Evolutionary conservation across 1,284 basidiomycete species (phyloP), one percentile per base, ranked within the genome.

Genomic region (Sporisorium exsertum): DNA sequence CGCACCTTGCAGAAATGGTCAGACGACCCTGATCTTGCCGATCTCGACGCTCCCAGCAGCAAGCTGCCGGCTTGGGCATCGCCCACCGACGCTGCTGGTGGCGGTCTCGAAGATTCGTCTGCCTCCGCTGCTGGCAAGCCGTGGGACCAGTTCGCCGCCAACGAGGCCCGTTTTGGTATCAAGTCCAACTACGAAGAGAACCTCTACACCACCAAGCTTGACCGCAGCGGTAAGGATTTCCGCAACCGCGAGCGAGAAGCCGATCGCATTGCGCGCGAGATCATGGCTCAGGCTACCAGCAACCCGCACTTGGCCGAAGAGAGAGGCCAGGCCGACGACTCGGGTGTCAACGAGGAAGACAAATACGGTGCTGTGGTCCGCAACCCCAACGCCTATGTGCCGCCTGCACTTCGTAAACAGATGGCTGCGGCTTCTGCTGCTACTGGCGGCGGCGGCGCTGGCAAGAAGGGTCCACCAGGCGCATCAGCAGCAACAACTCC

Each of bases 71-170:
- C 67, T 42, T 75, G 72, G 72, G 67, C 72, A 20, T 52, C 58
- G 2, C 46, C 64, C 15, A 50, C 24, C 59, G 62, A 67, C 50
- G 27, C 47, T 43, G 27, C 51, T 32, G 26, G 53, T 16, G 51
- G 50, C 32, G 63, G 67, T 20, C 62, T 73, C 42, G 52, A 65
- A 26, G 52, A 47, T 46, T 26, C 50, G 24, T 53, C 54, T 40
- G 45, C 20, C 27, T 53, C 53, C 42, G 20, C 20, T 33, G 20
- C 43, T 20, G 58, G 61, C 54, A 68, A 65, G 49, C 87, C 88
- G 0, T 99, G 97, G 96, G 95, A 99, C 86, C 96, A 99, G 87
- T 99, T 99, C 81, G 92, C 92, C 45, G 93, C 89, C 61, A 99
- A 99, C 86, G 95, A 97, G 86, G 90, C 92, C 78, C 88, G 94